Base-by-base conservation (phyloP, 306 rosid genomes). In the Citrullus colocynthis region DNA sequence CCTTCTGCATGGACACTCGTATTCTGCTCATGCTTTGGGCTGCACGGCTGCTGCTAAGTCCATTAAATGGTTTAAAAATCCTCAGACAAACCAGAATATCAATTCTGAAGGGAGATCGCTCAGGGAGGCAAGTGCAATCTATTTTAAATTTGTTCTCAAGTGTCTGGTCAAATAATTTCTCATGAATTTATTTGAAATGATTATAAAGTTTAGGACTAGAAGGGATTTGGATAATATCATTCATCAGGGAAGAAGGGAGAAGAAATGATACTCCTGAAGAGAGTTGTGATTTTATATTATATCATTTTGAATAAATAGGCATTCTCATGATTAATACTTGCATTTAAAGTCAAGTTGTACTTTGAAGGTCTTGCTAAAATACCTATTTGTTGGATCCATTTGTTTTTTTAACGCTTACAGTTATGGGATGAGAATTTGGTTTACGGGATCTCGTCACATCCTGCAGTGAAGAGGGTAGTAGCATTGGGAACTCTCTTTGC, bases 1-100 rank as follows among this genome's bases (percentile, higher is more conserved):
- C 65, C 98, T 95, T 75, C 82, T 95, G 88, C 98, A 95, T 56
- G 98, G 98, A 39, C 98, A 95, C 83, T 95, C 97, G 61, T 95
- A 92, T 80, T 20, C 97, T 56, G 98, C 91, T 71, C 98, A 95
- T 87, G 96, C 96, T 57, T 81, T 95, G 84, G 98, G 98, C 69
- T 95, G 98, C 85, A 86, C 94, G 74, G 97, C 97, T 61, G 93
- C 97, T 74, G 90, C 82, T 32, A 90, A 92, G 82, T 86, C 98
- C 79, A 92, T 92, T 80, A 85, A 87, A 76, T 90, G 96, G 98
- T 95, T 95, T 79, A 95, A 89, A 83, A 94, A 89, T 83, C 89
- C 97, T 44, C 83, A 76, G 77, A 87, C 87, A 82, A 95, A 92
- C 86, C 79, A 82, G 48, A 95, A 95, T 81, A 71, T 90, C 80